These are phyloP conservation scores for Monotropa hypopitys DNA, from an alignment of 179 eudicot species.

Conservation along the genomic window DNA sequence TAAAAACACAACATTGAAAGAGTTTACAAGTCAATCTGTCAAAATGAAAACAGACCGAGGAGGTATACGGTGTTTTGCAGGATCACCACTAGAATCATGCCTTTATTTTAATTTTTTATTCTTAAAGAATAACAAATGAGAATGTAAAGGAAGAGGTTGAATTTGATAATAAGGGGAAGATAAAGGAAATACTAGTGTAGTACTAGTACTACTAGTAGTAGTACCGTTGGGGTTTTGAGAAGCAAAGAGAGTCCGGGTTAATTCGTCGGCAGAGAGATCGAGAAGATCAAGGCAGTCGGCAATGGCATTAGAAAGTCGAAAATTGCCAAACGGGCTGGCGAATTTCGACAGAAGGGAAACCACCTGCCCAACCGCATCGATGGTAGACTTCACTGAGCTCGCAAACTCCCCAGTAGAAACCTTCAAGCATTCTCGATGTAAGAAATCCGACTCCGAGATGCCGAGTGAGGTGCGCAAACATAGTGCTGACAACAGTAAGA, in stretches of 20 bases:
- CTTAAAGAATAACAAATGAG: too few relatives aligned
- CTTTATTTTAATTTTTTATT: too few relatives aligned
- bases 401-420: slow-evolving; percentile 47
- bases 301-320: slow-evolving; percentile 54
- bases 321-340: slow-evolving; percentile 38
- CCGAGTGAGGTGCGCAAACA: not conserved
- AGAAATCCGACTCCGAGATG: not conserved
- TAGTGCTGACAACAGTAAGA: not conserved
- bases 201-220: not conserved
- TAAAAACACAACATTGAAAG: not conserved
- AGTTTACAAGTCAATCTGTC: too few relatives aligned
- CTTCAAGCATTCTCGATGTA: slow-evolving; percentile 23
- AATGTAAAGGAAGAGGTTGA: not conserved
- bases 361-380: slow-evolving; percentile 40
- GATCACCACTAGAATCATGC: not conserved
- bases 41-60: not conserved
- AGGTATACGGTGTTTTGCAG: not conserved
- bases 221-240: slow-evolving; percentile 32
- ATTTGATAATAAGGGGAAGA: too few relatives aligned
- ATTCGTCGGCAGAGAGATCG: slow-evolving; percentile 54
- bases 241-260: slow-evolving; percentile 44
- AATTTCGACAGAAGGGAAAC: slow-evolving; percentile 39
- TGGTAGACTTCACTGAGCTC: slow-evolving; percentile 35
- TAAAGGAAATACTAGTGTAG: not conserved
- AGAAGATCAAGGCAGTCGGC: slow-evolving; percentile 72